Percentiles rank a stretch among this genome's conserved stretches.
These are phyloP conservation scores for Fusarium sacchari DNA, from an alignment of 2,329 filamentous ascomycete genomes.

Conservation along the genomic window DNA sequence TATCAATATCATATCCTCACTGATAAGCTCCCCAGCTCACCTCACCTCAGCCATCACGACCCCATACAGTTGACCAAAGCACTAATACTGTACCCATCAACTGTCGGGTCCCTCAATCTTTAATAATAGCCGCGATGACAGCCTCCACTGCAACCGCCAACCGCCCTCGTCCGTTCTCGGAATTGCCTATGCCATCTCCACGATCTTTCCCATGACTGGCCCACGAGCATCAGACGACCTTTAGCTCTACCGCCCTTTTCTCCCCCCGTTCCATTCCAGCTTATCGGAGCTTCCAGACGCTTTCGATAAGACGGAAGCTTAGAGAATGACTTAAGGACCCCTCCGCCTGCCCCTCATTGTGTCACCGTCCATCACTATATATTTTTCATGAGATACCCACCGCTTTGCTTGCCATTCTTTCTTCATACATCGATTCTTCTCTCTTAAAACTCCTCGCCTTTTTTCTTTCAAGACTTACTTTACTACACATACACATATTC, in stretches of 20 bases:
- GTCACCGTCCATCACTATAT: slow-evolving; percentile 13
- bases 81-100: slow-evolving; percentile 13
- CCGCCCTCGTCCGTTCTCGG: slow-evolving; percentile 33
- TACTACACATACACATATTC: too few relatives aligned
- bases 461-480: slow-evolving; percentile 15
- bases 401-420: not conserved
- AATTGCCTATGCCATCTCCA: slow-evolving; percentile 3
- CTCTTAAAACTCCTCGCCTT: not conserved
- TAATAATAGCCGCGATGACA: slow-evolving; percentile 35
- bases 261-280: not conserved
- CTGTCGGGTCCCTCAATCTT: not conserved
- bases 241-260: not conserved
- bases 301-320: slow-evolving; percentile 22
- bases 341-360: slow-evolving; percentile 2
- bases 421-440: not conserved
- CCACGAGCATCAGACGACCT: slow-evolving; percentile 14
- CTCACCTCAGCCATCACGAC: slow-evolving; percentile 2
- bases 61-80: slow-evolving; percentile 17
- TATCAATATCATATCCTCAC: not conserved
- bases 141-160: slow-evolving; percentile 19
- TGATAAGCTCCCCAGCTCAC: slow-evolving; percentile 33
- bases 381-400: slow-evolving; percentile 7
- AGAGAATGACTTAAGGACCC: not conserved
- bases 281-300: slow-evolving; percentile 32
- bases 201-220: slow-evolving; percentile 15